Percentiles rank a stretch among this genome's conserved stretches.
These are phyloP conservation scores for Podaxis sp. DNA, from an alignment of 768 basidiomycete genomes.

Conservation along the genomic window DNA sequence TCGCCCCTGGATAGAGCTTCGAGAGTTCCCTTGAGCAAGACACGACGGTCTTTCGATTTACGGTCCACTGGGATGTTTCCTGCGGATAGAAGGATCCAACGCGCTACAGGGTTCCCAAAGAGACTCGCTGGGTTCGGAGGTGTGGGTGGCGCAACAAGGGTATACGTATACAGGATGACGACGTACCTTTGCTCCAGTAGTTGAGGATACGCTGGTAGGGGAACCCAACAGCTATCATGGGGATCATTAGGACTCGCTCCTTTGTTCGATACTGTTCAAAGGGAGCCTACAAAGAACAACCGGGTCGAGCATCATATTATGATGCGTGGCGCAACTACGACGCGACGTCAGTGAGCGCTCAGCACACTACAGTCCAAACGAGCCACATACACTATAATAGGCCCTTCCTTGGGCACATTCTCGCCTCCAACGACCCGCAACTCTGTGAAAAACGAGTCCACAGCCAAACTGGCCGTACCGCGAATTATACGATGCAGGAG, in stretches of 20 bases:
- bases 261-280: background rate
- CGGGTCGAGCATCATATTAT: constrained; percentile 96
- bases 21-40: constrained; percentile 86
- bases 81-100: constrained; percentile 77
- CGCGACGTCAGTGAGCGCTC: constrained; percentile 1
- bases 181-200: constrained; percentile 90
- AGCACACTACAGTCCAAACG: background rate
- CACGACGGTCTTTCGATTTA: constrained; percentile 88
- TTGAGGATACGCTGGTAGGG: constrained; percentile 82
- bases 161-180: background rate
- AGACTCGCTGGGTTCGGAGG: constrained; percentile 54
- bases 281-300: constrained; percentile 68
- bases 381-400: constrained; percentile 84
- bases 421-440: constrained; percentile 85
- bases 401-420: constrained; percentile 83
- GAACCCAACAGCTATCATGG: constrained; percentile 66
- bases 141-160: background rate
- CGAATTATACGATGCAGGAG: constrained; percentile 72
- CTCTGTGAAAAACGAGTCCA: constrained; percentile 87
- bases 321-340: constrained; percentile 50
- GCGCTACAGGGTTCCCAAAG: constrained; percentile 75
- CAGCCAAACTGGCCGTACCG: constrained; percentile 67
- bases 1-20: constrained; percentile 78
- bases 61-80: constrained; percentile 99
- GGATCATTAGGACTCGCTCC: background rate